phyloP scores from a whole-genome alignment of 1,284 basidiomycete genomes.

The Spongiforma sp. region DNA sequence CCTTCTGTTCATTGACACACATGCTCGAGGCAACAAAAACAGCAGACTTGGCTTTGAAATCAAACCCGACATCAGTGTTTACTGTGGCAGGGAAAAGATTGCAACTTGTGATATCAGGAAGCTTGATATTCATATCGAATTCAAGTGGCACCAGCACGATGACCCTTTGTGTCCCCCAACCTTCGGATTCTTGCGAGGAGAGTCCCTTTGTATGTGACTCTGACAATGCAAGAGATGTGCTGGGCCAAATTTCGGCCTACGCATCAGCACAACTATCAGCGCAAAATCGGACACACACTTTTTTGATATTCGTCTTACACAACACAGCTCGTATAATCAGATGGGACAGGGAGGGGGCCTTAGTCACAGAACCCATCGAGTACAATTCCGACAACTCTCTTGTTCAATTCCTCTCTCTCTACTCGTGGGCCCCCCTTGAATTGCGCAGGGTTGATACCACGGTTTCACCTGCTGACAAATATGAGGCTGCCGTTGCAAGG shows the following conservation, averaged over 20 bases:
- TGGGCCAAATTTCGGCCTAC: not conserved
- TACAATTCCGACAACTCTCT: not conserved
- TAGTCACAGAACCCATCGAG: not conserved
- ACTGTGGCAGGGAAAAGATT: not conserved
- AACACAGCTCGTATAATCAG: not conserved
- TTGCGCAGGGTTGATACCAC: not conserved
- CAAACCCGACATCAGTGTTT: not conserved
- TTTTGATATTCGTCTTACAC: not conserved
- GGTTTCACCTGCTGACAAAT: not conserved
- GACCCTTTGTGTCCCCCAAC: not conserved
- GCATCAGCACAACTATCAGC: not conserved
- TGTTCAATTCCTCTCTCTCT: not conserved
- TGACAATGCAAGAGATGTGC: not conserved
- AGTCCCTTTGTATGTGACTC: not conserved
- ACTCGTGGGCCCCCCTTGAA: not conserved
- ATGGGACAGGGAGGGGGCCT: slow-evolving; percentile 2
- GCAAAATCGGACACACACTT: not conserved
- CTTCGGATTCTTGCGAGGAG: not conserved
- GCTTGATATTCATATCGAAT: not conserved
- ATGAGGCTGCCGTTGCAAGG: not conserved
- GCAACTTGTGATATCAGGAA: not conserved
- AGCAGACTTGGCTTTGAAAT: not conserved
- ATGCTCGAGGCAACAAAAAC: not conserved
- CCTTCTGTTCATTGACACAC: not conserved
- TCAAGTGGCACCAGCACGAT: not conserved